Base-by-base conservation (phyloP, 2,329 filamentous ascomycete genomes). In the Epicoccum nigrum region DNA sequence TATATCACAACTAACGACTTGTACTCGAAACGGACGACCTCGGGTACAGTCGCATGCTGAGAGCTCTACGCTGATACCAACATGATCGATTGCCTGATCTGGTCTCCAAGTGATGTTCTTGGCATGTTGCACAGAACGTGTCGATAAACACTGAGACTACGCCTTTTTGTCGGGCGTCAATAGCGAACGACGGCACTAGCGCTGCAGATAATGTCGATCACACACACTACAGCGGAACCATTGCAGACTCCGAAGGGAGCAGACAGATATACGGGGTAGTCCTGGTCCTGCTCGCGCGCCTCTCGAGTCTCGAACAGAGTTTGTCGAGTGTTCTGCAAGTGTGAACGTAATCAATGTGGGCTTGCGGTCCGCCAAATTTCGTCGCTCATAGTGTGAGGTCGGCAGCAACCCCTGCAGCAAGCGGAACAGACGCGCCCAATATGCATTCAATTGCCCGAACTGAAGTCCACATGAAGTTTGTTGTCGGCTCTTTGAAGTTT, bases 171-270 rank as follows among this genome's bases (percentile, higher is more conserved):
- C 42, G 32, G 32, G 25, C 49, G 21, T 25, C 43, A 32, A 28
- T 35, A 35, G 17, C 41, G 34, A 37, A 34, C 27, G 11, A 25
- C 38, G 25, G 39, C 32, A 23, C 43, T 52, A 47, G 39, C 33
- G 27, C 33, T 52, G 43, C 49, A 39, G 37, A 7, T 38, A 47
- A 47, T 52, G 43, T 47, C 49, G 43, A 52, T 52, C 49, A 52
- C 23, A 47, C 38, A 44, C 45, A 41, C 37, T 34, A 40, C 34
- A 27, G 20, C 44, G 19, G 19, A 27, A 19, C 38, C 32, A 52
- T n/a, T 21, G 44, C 28, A 39, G 33, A 34, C 16, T 33, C 33
- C 21, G 28, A 44, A 19, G 39, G 25, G 30, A 40, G 27, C 34
- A 41, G 17, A 21, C 37, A 35, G 20, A 31, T 27, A 32, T 33